Evolutionary conservation across 768 basidiomycete species (phyloP).

Genomic region (Suillus hirtellus): DNA sequence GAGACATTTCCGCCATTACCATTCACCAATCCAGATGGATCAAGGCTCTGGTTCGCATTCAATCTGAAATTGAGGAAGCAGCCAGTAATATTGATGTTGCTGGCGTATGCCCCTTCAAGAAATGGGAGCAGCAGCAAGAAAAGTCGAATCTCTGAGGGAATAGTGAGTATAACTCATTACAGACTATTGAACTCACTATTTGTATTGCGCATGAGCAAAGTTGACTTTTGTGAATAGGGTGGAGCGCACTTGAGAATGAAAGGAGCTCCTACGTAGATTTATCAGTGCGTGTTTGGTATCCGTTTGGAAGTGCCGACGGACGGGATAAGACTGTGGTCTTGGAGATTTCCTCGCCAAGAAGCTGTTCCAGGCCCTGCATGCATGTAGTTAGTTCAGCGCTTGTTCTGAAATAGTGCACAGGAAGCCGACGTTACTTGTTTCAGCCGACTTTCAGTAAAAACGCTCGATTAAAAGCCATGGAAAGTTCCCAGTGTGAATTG

Average conservation of each 20-base stretch:
- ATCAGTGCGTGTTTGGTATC: neutral
- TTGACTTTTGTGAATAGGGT: neutral
- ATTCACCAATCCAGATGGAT: conserved; percentile 8
- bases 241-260: neutral
- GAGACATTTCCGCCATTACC: neutral
- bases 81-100: conserved; percentile 10
- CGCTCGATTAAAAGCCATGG: neutral
- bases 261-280: neutral
- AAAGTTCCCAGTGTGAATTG: no score
- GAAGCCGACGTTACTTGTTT: neutral
- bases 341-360: neutral
- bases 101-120: neutral
- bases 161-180: neutral
- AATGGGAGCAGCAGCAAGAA: neutral
- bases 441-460: neutral
- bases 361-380: neutral
- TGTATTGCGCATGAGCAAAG: neutral
- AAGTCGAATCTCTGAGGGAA: neutral
- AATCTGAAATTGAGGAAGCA: conserved; percentile 15
- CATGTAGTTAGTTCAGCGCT: neutral
- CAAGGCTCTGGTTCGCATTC: conserved; percentile 2
- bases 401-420: neutral
- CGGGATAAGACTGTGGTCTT: neutral
- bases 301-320: neutral
- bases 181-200: neutral